Evolutionary conservation across 805 yeast species (phyloP).

Genomic region (Ogataea kodamae): DNA sequence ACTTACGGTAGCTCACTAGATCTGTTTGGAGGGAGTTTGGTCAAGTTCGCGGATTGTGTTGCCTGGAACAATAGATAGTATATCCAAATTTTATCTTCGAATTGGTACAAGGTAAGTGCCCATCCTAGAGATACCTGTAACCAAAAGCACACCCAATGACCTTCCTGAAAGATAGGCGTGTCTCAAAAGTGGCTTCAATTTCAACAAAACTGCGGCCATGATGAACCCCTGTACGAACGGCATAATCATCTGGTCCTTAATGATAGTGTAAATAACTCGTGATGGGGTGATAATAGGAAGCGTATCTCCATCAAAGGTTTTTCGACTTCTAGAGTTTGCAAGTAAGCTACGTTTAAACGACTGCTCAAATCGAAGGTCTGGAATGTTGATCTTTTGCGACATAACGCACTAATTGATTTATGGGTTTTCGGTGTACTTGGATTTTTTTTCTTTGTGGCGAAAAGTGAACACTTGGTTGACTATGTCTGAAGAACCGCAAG

Average conservation of each 20-base stretch:
- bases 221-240: constrained; percentile 57
- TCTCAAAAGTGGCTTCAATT: constrained; percentile 35
- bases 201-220: constrained; percentile 37
- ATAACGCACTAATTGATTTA: no score
- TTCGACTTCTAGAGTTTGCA: constrained; percentile 21
- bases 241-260: constrained; percentile 52
- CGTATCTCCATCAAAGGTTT: constrained; percentile 10
- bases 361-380: constrained; percentile 67
- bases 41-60: constrained; percentile 71
- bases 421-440: constrained; percentile 9
- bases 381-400: constrained; percentile 33
- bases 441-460: constrained; percentile 9
- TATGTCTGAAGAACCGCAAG: constrained; percentile 59
- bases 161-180: constrained; percentile 24
- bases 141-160: constrained; percentile 19
- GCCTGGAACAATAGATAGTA: constrained; percentile 55
- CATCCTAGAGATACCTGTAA: constrained; percentile 13
- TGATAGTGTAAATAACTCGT: constrained; percentile 43
- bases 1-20: constrained; percentile 93
- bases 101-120: constrained; percentile 10
- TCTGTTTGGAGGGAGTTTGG: constrained; percentile 87
- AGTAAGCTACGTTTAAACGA: constrained; percentile 46
- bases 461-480: constrained; percentile 7
- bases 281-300: constrained; percentile 38
- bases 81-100: constrained; percentile 5